Evolutionary conservation across 2,329 filamentous ascomycete genomes (phyloP).

Genomic region (Malbranchea cinnamomea): DNA sequence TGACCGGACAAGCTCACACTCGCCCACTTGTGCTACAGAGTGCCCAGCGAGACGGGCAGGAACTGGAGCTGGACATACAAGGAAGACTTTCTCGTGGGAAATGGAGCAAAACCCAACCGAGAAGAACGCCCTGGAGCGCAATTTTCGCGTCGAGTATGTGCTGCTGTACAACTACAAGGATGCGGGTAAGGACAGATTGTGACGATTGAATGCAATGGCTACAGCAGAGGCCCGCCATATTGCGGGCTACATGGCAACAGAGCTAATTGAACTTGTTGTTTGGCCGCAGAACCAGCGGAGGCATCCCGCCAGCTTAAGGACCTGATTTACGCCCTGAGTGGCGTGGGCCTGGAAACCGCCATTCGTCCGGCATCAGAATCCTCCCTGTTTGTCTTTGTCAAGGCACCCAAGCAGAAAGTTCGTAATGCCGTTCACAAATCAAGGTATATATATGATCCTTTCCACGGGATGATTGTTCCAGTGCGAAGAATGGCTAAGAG

Average conservation of each 20-base stretch:
- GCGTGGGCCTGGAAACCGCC: conserved; percentile 73
- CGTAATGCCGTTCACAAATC: conserved; percentile 71
- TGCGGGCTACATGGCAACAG: no score
- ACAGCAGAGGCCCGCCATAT: no score
- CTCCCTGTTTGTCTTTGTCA: conserved; percentile 70
- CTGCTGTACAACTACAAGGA: conserved; percentile 61
- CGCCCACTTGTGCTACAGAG: no score
- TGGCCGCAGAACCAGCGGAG: conserved; percentile 46
- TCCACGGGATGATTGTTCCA: background rate
- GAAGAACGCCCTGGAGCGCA: conserved; percentile 16
- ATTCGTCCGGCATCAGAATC: conserved; percentile 64
- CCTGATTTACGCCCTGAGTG: conserved; percentile 59
- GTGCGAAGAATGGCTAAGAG: background rate
- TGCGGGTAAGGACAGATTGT: conserved; percentile 36
- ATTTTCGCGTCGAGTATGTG: conserved; percentile 74
- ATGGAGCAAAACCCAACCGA: conserved; percentile 2
- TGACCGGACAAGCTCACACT: no score
- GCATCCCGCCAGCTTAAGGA: conserved; percentile 63
- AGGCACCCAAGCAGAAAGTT: conserved; percentile 62
- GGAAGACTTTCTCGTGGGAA: no score
- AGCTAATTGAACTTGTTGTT: conserved; percentile 9
- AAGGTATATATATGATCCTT: conserved; percentile 30
- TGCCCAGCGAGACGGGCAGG: no score
- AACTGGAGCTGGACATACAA: conserved; percentile 4
- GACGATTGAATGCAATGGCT: background rate